Conservation (phyloP, 352 stramenopile genomes). For the Pythium scleroteichum region DNA sequence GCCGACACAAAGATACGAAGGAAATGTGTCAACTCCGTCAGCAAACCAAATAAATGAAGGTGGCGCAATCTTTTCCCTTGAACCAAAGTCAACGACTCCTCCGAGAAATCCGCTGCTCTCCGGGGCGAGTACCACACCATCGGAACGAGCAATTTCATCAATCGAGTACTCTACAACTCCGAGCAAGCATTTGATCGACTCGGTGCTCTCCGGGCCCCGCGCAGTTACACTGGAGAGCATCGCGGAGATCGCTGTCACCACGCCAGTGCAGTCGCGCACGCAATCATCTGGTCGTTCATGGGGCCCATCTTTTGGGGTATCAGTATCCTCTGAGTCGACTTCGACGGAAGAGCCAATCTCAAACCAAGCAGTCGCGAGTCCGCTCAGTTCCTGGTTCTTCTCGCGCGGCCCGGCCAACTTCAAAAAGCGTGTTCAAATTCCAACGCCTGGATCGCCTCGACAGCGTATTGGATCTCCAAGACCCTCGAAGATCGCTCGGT, state of each 20-base stretch:
- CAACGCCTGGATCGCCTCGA: constrained; percentile 21
- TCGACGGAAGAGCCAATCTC: background rate
- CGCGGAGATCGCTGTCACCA: background rate
- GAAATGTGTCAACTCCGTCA: too few relatives aligned
- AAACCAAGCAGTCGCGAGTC: constrained; percentile 28
- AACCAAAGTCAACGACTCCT: background rate
- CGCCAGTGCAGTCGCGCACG: background rate
- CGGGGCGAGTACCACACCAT: too few relatives aligned
- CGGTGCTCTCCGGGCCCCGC: constrained; percentile 16
- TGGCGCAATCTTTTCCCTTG: too few relatives aligned
- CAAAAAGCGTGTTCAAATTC: constrained; percentile 49
- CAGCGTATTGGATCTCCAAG: constrained; percentile 20
- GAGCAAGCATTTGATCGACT: constrained; percentile 22
- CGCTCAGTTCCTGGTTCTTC: constrained; percentile 69
- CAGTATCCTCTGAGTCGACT: background rate
- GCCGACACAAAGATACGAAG: too few relatives aligned
- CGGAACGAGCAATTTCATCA: too few relatives aligned
- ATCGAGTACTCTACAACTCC: constrained; percentile 15
- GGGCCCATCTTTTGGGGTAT: constrained; percentile 52
- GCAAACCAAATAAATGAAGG: too few relatives aligned
- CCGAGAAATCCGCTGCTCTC: too few relatives aligned
- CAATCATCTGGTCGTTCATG: constrained; percentile 31
- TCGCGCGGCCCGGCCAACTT: constrained; percentile 66
- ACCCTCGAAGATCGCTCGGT: constrained; percentile 15
- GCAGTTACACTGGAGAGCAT: constrained; percentile 8